Evolutionary conservation across 495 filamentous ascomycete genomes (phyloP), one percentile per base, ranked within the genome.

Genomic region (Staphylotrichum tortipilum): DNA sequence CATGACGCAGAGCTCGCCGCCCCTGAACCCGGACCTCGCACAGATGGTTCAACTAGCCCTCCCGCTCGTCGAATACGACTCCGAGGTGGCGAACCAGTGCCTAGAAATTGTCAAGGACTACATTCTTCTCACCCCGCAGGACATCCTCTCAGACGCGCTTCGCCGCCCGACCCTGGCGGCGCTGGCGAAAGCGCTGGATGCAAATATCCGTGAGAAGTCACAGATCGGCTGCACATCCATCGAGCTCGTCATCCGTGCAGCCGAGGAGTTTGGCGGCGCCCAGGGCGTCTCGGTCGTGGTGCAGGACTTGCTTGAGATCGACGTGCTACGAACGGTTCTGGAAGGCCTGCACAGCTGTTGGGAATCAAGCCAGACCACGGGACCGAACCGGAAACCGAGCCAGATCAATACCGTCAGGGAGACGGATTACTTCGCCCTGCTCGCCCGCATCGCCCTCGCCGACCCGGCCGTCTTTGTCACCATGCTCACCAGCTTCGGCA

Each of bases 341-440:
- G 75, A 83, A 40, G 84, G 80, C 1, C 74, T 98, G 0, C 79
- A 81, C 53, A 78, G 82, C 40, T 77, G 81, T 42, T 83, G 84
- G 68, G 77, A 84, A 56, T 78, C 84, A 3, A 80, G 83, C 56
- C 80, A 88, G 62, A 88, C 85, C 0, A 81, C 81, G 1, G 89
- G 90, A 0, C 90, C 90, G 0, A 81, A 84, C 54, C 72, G 69
- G 28, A 84, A 72, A 55, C 70, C 68, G 24, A 71, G 80, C 28
- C 72, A 74, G 36, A 74, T 94, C 37, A 81, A 82, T 52, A 75
- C 78, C 21, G 70, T 86, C 23, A 79, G 83, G 6, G 78, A 95
- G 57, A 85, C 82, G 1, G 85, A 95, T 62, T 94, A 92, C 67
- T 82, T 92, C 52, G 75, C 75, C 10, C 73, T 97, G n/a, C 75